Evolutionary conservation across 345 rosid species (phyloP).

Genomic region (Lepidium didymum): DNA sequence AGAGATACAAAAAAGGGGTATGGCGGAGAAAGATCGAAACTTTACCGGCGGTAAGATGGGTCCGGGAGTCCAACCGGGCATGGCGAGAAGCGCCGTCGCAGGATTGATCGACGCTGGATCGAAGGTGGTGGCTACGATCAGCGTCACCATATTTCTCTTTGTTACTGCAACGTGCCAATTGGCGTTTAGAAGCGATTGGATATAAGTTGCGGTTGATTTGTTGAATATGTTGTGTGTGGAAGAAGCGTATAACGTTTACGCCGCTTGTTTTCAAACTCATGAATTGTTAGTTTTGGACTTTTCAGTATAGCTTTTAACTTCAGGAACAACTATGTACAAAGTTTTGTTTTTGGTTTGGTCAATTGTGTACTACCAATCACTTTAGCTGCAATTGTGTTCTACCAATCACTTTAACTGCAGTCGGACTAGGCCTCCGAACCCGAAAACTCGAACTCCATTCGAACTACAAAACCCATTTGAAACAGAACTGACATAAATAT

Average conservation of each 20-base stretch:
- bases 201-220: constrained; percentile 8
- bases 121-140: constrained; percentile 64
- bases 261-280: constrained; percentile 15
- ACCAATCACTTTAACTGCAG: no score
- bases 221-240: not conserved
- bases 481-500: no score
- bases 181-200: constrained; percentile 18
- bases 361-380: no score
- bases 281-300: not conserved
- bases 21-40: not conserved
- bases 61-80: constrained; percentile 59
- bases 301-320: not conserved
- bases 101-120: constrained; percentile 96
- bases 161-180: constrained; percentile 10
- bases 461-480: no score
- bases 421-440: no score
- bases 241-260: constrained; percentile 5
- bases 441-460: no score
- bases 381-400: no score
- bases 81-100: constrained; percentile 58
- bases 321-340: not conserved
- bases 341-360: not conserved
- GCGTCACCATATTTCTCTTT: constrained; percentile 49
- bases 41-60: constrained; percentile 43
- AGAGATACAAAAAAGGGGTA: not conserved